phyloP scores from a whole-genome alignment of 768 basidiomycete genomes.

The Kwoniella dejecticola region DNA sequence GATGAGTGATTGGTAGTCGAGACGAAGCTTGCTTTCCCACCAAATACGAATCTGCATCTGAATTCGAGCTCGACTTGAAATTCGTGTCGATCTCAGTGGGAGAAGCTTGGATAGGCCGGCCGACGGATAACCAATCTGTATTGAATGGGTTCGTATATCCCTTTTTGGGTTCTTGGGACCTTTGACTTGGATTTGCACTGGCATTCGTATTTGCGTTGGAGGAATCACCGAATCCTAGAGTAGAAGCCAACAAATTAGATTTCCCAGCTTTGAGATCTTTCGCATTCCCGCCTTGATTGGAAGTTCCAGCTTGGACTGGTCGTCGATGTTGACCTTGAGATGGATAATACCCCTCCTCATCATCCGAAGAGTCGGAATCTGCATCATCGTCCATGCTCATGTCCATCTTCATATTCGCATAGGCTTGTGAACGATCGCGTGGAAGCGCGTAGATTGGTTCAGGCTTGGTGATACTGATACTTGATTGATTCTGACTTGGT shows the following conservation, averaged over 20 bases:
- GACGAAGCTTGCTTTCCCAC: conserved; percentile 7
- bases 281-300: too few species aligned
- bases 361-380: too few species aligned
- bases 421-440: background rate
- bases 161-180: background rate
- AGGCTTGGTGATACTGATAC: background rate
- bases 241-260: background rate
- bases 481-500: background rate
- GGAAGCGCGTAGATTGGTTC: background rate
- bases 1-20: conserved; percentile 26
- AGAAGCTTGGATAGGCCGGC: conserved; percentile 1
- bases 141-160: conserved; percentile 20
- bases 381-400: too few species aligned
- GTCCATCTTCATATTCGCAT: too few species aligned
- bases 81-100: background rate
- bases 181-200: too few species aligned
- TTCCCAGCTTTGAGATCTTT: too few species aligned
- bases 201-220: too few species aligned
- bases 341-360: too few species aligned
- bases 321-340: too few species aligned
- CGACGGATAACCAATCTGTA: conserved; percentile 24
- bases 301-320: too few species aligned
- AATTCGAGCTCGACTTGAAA: background rate
- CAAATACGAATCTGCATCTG: too few species aligned
- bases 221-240: too few species aligned